These are phyloP conservation scores for Fusarium sp. DNA, from an alignment of 2,329 filamentous ascomycete genomes.

Conservation along the genomic window DNA sequence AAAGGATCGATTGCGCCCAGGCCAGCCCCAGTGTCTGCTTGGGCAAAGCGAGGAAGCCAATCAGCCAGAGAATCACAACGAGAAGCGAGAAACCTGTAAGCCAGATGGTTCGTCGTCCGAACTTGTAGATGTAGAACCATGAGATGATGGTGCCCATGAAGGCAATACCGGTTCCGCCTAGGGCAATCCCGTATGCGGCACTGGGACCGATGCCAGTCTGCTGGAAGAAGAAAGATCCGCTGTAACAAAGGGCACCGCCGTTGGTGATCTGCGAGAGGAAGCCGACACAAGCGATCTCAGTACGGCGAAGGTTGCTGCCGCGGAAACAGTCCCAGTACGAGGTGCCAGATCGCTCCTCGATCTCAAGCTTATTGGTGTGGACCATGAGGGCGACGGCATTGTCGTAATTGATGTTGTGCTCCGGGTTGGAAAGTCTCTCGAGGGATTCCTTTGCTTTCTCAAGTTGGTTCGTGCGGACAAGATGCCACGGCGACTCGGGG, in stretches of 20 bases:
- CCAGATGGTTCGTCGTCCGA: constrained; percentile 60
- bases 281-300: constrained; percentile 59
- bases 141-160: constrained; percentile 60
- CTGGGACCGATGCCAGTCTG: constrained; percentile 57
- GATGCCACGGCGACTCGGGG: constrained; percentile 57
- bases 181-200: constrained; percentile 57
- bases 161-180: constrained; percentile 59
- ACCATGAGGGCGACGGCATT: constrained; percentile 58
- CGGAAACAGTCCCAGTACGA: constrained; percentile 62
- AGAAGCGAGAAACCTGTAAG: constrained; percentile 56
- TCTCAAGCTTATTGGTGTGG: constrained; percentile 62
- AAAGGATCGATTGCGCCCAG: constrained; percentile 58
- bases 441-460: constrained; percentile 52
- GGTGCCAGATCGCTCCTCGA: constrained; percentile 55
- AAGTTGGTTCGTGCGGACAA: constrained; percentile 52
- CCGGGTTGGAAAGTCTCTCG: constrained; percentile 50
- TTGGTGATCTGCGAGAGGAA: constrained; percentile 59
- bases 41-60: constrained; percentile 58
- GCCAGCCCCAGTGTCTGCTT: constrained; percentile 54
- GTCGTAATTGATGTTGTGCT: constrained; percentile 54
- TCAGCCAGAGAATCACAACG: constrained; percentile 56
- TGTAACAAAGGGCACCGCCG: constrained; percentile 58
- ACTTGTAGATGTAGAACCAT: constrained; percentile 58
- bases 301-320: constrained; percentile 61
- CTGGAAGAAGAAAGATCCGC: constrained; percentile 62